Evolutionary conservation across 345 rosid genomes (phyloP), one percentile per base, ranked within the genome.

Genomic region (Heritiera littoralis): DNA sequence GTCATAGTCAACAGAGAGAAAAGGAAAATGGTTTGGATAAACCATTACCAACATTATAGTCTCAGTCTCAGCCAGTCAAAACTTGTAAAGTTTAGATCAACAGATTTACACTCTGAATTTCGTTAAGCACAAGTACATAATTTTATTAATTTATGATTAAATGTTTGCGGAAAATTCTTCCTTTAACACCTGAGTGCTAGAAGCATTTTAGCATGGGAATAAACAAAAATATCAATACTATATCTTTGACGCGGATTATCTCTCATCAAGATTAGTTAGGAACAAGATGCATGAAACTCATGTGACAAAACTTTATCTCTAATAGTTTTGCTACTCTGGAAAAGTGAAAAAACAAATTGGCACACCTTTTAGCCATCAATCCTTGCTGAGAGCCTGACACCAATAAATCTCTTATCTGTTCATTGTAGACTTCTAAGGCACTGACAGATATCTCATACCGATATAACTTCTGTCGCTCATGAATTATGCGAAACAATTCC

Each of bases 371-470:
- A 41, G 85, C 78, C 63, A 87, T 80, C 32, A 83, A 75, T 78
- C 92, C 89, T 80, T 83, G 83, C 78, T 89, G 97, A 75, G 93
- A 83, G 79, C 86, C 89, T 71, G 86, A 66, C 60, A 74, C 90
- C 7, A 96, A 85, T 84, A 94, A 84, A 87, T 92, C 99, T 84
- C 97, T 84, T 77, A 96, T 94, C 81, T 92, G 99, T 79, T 96
- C 99, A 74, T 96, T 96, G 83, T 96, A 96, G 72, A 96, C 98
- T 90, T 96, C 99, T 86, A 96, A 81, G 72, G 91, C 99, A 77
- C 99, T 96, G 66, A 94, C 99, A 9, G 94, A 90, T 80, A 92
- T 85, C 77, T 94, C 93, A 83, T 89, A 96, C n/a, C 67, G 86
- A 76, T 80, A 89, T 20, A 86, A 85, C 77, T 90, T 85, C 84